These are phyloP conservation scores for Scheffersomyces insectosa DNA, from an alignment of 1,139 yeast species.

Conservation along the genomic window DNA sequence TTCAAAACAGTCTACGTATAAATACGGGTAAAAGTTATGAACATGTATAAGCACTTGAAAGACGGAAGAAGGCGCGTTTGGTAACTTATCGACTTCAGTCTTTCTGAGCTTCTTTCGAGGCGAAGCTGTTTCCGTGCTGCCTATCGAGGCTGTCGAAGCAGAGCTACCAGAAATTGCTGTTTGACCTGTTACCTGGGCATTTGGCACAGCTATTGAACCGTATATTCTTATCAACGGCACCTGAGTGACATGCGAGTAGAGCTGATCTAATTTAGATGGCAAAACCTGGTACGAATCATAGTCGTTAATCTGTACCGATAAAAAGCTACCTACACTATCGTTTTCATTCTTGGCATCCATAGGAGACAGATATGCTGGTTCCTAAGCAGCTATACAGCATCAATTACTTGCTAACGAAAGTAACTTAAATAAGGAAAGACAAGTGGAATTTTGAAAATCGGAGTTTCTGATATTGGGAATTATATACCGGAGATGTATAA, in stretches of 20 bases:
- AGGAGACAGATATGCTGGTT: too few species aligned
- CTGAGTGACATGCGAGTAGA: slow-evolving; percentile 34
- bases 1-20: slow-evolving; percentile 55
- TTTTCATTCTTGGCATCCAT: too few species aligned
- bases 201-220: slow-evolving; percentile 41
- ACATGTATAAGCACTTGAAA: slow-evolving; percentile 55
- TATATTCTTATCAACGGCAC: slow-evolving; percentile 80
- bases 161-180: slow-evolving; percentile 1
- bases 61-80: slow-evolving; percentile 2
- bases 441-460: too few species aligned
- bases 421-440: too few species aligned
- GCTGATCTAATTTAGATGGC: slow-evolving; percentile 37
- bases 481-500: too few species aligned
- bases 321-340: neutral
- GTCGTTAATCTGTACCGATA: slow-evolving; percentile 50
- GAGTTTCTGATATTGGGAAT: too few species aligned
- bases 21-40: slow-evolving; percentile 83
- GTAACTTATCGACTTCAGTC: neutral
- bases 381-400: too few species aligned
- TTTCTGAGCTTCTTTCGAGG: slow-evolving; percentile 2
- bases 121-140: neutral
- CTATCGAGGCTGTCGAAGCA: slow-evolving; percentile 4
- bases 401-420: too few species aligned
- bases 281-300: slow-evolving; percentile 63
- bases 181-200: neutral